Evolutionary conservation across 495 filamentous ascomycete genomes (phyloP).

Genomic region (Pyrenopolyporus hunteri): DNA sequence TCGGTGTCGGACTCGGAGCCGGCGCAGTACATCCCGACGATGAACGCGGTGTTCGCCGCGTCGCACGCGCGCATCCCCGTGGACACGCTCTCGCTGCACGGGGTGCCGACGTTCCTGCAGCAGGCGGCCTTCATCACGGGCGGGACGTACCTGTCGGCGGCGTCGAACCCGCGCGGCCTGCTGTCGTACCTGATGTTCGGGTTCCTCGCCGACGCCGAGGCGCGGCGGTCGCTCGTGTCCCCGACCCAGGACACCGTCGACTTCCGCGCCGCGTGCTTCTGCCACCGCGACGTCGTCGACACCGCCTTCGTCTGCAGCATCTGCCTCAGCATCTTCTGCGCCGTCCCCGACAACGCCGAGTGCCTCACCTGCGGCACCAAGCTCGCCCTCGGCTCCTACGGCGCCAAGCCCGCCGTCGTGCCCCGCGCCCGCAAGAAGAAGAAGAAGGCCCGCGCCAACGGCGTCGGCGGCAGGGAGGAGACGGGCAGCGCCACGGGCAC

Average conservation of each 20-base stretch:
- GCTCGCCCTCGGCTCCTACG: slow-evolving; percentile 76
- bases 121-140: slow-evolving; percentile 90
- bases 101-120: slow-evolving; percentile 85
- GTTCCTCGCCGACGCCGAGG: slow-evolving; percentile 79
- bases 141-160: slow-evolving; percentile 83
- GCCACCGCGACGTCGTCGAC: slow-evolving; percentile 88
- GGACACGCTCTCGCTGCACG: slow-evolving; percentile 85
- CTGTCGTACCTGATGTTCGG: slow-evolving; percentile 95
- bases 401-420: slow-evolving; percentile 75
- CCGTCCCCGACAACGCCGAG: slow-evolving; percentile 58
- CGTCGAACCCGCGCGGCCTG: slow-evolving; percentile 64
- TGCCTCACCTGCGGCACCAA: slow-evolving; percentile 93
- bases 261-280: slow-evolving; percentile 97
- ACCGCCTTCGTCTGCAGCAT: slow-evolving; percentile 94
- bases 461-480: slow-evolving; percentile 41
- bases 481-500: slow-evolving; percentile 52
- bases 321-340: slow-evolving; percentile 78
- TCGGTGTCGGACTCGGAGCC: slow-evolving; percentile 83
- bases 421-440: slow-evolving; percentile 74
- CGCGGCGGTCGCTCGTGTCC: slow-evolving; percentile 67
- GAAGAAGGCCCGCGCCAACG: slow-evolving; percentile 57
- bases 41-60: slow-evolving; percentile 97
- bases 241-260: slow-evolving; percentile 89
- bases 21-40: slow-evolving; percentile 93
- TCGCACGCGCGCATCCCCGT: slow-evolving; percentile 84